Conservation (phyloP, 2,329 filamentous ascomycete genomes). For the Diaporthe helianthi region DNA sequence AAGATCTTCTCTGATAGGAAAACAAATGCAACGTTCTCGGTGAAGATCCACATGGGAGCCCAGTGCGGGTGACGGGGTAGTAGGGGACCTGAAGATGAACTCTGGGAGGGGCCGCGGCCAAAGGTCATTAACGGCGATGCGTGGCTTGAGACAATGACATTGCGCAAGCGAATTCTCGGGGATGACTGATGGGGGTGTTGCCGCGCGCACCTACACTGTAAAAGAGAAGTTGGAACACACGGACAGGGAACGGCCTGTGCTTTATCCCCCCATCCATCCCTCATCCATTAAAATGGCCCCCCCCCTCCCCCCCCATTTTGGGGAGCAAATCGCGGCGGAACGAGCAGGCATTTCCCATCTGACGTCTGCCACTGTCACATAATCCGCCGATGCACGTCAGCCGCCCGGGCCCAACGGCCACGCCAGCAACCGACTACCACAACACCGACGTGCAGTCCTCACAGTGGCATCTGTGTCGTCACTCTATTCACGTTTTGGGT, state of each 20-base stretch:
- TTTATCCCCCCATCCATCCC: neutral
- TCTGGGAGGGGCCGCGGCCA: neutral
- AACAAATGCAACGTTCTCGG: slow-evolving; percentile 8
- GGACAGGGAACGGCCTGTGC: slow-evolving; percentile 24
- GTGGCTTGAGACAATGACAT: slow-evolving; percentile 11
- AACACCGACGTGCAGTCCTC: neutral
- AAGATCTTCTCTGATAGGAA: neutral
- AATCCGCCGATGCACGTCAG: slow-evolving; percentile 20
- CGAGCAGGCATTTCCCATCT: slow-evolving; percentile 19
- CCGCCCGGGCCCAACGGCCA: slow-evolving; percentile 12
- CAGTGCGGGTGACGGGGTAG: neutral
- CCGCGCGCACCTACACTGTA: slow-evolving; percentile 6
- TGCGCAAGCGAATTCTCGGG: slow-evolving; percentile 6
- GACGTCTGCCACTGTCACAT: slow-evolving; percentile 21
- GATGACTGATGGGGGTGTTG: neutral
- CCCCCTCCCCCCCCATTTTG: neutral
- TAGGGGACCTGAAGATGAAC: neutral
- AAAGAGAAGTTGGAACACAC: slow-evolving; percentile 18
- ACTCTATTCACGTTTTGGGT: neutral
- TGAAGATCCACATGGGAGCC: slow-evolving; percentile 1
- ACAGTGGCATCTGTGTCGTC: neutral
- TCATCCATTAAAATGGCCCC: too few species aligned
- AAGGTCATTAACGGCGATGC: slow-evolving; percentile 23
- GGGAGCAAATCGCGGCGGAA: slow-evolving; percentile 6
- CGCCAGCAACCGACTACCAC: neutral